Conservation (phyloP, 2,329 filamentous ascomycete genomes). For the Alternaria rosae region DNA sequence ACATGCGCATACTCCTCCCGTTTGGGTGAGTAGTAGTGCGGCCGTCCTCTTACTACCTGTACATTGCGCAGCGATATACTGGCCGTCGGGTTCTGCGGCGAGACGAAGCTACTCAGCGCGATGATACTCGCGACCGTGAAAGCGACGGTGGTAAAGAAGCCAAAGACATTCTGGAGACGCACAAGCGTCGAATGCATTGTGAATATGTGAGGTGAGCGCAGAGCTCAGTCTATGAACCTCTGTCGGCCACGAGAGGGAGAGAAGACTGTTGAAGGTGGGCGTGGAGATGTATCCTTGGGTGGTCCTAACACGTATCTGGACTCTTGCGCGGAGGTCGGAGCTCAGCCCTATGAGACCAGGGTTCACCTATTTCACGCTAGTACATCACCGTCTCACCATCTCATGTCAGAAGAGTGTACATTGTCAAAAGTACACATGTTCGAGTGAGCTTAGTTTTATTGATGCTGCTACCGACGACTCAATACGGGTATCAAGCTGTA, state of each 20-base stretch:
- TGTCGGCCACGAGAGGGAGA: constrained; percentile 7
- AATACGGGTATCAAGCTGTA: not conserved
- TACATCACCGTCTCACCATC: not conserved
- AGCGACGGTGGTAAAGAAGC: constrained; percentile 95
- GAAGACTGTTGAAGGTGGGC: constrained; percentile 4
- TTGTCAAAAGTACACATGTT: not conserved
- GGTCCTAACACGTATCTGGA: constrained; percentile 49
- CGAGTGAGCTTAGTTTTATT: not conserved
- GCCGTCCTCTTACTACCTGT: constrained; percentile 87
- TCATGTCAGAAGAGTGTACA: not conserved
- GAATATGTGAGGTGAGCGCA: not conserved
- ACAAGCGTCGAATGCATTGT: constrained; percentile 86
- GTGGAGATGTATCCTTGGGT: constrained; percentile 19
- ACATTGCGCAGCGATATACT: constrained; percentile 74
- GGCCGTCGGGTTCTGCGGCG: constrained; percentile 71
- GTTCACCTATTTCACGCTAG: constrained; percentile 4
- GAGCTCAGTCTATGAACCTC: not conserved
- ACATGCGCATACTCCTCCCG: constrained; percentile 96
- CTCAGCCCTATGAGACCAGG: constrained; percentile 33
- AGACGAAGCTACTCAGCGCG: constrained; percentile 78
- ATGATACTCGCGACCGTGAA: constrained; percentile 82
- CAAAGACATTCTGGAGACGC: constrained; percentile 89
- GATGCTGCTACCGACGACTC: not conserved
- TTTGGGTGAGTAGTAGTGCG: constrained; percentile 94
- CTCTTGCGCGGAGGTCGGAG: constrained; percentile 28